Evolutionary conservation across 345 rosid genomes (phyloP).

Genomic region (Pseudoturritis turrita): DNA sequence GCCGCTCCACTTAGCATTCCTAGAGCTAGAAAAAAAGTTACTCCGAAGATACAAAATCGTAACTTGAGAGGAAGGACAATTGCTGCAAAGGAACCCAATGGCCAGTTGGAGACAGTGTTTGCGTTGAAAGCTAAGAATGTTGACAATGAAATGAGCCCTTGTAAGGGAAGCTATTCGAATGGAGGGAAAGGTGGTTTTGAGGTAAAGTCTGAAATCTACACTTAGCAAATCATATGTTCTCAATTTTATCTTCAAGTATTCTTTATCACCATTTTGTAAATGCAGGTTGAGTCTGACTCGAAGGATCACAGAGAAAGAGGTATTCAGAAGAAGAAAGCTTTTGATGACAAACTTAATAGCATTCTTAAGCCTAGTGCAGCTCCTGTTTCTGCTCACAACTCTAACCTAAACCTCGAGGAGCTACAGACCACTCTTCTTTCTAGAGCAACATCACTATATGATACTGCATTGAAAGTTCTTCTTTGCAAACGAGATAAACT

Average conservation of each 20-base stretch:
- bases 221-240: background rate
- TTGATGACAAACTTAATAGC: slow-evolving; percentile 8
- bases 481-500: slow-evolving; percentile 54
- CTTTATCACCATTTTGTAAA: background rate
- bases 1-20: slow-evolving; percentile 7
- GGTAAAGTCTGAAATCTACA: slow-evolving; percentile 18
- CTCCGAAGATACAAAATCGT: background rate
- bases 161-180: slow-evolving; percentile 12
- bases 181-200: slow-evolving; percentile 17
- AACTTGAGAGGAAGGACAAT: slow-evolving; percentile 4
- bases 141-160: slow-evolving; percentile 6
- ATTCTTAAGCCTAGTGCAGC: background rate
- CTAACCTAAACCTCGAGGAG: slow-evolving; percentile 38
- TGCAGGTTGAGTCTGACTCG: slow-evolving; percentile 16
- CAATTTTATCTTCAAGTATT: background rate
- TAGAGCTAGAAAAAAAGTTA: slow-evolving; percentile 1
- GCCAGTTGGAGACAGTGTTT: background rate
- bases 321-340: slow-evolving; percentile 21
- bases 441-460: slow-evolving; percentile 38
- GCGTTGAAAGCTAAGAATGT: slow-evolving; percentile 10
- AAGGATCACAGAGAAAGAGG: slow-evolving; percentile 30
- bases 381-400: slow-evolving; percentile 20
- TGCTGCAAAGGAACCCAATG: background rate
- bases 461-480: slow-evolving; percentile 49
- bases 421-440: slow-evolving; percentile 34